A percentile compares a stretch with the other conserved stretches of the same genome.
These are phyloP conservation scores for Omphalotus olearius DNA, from an alignment of 1,284 basidiomycete genomes.

Conservation along the genomic window DNA sequence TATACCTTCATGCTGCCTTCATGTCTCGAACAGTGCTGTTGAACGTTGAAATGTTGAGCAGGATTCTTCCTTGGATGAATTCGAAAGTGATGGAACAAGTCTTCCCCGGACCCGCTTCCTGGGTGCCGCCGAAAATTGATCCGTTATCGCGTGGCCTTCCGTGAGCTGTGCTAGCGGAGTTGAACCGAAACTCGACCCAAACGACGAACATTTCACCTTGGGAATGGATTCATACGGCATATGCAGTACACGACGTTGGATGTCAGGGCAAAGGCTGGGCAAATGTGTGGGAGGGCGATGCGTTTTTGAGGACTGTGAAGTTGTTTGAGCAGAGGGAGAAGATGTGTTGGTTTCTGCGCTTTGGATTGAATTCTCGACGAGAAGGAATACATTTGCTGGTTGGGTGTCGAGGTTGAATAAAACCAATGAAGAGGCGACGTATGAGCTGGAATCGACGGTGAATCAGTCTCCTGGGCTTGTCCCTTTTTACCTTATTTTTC, in stretches of 20 bases:
- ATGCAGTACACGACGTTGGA: conserved; percentile 36
- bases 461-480: conserved; percentile 55
- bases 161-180: too few species aligned
- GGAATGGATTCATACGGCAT: conserved; percentile 38
- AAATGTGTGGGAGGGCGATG: conserved; percentile 52
- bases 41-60: too few species aligned
- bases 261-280: conserved; percentile 35
- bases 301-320: conserved; percentile 37
- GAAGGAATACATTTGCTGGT: conserved; percentile 63
- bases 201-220: too few species aligned
- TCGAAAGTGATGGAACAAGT: too few species aligned
- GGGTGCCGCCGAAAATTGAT: too few species aligned
- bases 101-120: too few species aligned
- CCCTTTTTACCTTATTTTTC: background rate
- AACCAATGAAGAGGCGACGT: conserved; percentile 16
- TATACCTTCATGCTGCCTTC: too few species aligned
- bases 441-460: conserved; percentile 36
- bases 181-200: too few species aligned
- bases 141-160: too few species aligned
- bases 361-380: conserved; percentile 54
- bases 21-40: too few species aligned
- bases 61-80: too few species aligned
- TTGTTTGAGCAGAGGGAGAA: conserved; percentile 15
- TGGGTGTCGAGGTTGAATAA: conserved; percentile 30
- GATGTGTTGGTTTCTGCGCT: conserved; percentile 50